These are phyloP conservation scores for Helianthus tuberosus DNA, from an alignment of 129 eudicot species.

Conservation along the genomic window DNA sequence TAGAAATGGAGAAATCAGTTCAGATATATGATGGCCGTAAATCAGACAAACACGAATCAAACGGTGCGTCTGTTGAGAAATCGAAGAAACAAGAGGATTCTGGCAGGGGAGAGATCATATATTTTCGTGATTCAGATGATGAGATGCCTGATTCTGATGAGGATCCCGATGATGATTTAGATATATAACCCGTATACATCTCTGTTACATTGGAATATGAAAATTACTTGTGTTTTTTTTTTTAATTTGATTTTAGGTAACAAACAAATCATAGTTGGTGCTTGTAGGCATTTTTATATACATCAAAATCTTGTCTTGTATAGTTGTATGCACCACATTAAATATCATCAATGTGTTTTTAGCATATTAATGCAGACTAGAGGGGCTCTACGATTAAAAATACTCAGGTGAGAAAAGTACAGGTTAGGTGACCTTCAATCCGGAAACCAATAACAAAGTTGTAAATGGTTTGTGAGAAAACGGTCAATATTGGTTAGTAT, in stretches of 20 bases:
- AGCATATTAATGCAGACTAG: too few relatives aligned
- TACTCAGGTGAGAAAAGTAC: too few relatives aligned
- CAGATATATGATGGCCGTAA: conserved; percentile 88
- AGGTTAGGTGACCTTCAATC: too few relatives aligned
- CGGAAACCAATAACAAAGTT: too few relatives aligned
- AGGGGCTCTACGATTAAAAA: too few relatives aligned
- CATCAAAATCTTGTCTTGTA: too few relatives aligned
- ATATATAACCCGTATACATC: conserved; percentile 49
- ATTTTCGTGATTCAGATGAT: conserved; percentile 96
- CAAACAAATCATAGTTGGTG: not conserved
- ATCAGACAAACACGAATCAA: conserved; percentile 44
- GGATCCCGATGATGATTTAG: conserved; percentile 99
- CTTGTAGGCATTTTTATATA: not conserved
- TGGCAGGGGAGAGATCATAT: conserved; percentile 75
- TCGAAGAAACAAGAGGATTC: conserved; percentile 37
- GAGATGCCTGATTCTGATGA: conserved; percentile 99
- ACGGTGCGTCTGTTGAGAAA: conserved; percentile 34
- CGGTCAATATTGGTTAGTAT: too few relatives aligned
- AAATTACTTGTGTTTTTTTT: not conserved
- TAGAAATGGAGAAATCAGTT: conserved; percentile 64
- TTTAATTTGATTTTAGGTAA: not conserved
- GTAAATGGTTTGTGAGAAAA: too few relatives aligned
- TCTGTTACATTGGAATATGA: not conserved
- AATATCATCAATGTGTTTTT: too few relatives aligned
- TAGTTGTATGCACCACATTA: too few relatives aligned